A percentile compares a stretch with the other conserved stretches of the same genome.
Evolutionary conservation across 2,329 filamentous ascomycete species (phyloP).

Genomic region (Penicillium occitanis): DNA sequence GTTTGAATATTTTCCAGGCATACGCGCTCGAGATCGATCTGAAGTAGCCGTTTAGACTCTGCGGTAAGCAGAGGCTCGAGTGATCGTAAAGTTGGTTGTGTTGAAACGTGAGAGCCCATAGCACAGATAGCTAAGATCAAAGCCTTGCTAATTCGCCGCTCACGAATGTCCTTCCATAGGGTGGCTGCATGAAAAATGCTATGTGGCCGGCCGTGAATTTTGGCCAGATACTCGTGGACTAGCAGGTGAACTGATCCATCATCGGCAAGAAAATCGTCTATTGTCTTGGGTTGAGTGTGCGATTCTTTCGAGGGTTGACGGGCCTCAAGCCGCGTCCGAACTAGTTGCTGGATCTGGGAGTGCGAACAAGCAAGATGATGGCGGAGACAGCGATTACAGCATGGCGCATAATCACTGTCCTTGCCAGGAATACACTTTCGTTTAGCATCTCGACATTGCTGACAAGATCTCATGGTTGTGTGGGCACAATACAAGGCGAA

Average conservation of each 20-base stretch:
- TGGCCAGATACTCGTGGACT: background rate
- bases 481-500: no score
- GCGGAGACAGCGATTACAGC: background rate
- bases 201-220: background rate
- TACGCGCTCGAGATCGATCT: slow-evolving; percentile 43
- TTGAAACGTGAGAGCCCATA: background rate
- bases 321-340: background rate
- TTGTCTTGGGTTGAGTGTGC: background rate
- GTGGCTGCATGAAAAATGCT: background rate
- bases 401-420: background rate
- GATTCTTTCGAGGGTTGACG: background rate
- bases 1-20: slow-evolving; percentile 35
- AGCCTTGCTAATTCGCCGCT: background rate
- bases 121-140: slow-evolving; percentile 1
- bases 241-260: background rate
- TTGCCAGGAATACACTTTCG: background rate
- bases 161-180: background rate
- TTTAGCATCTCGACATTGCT: background rate
- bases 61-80: background rate
- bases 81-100: background rate
- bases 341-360: background rate
- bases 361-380: background rate
- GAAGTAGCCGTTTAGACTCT: slow-evolving; percentile 35
- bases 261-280: background rate
- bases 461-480: background rate